Evolutionary conservation across 345 rosid genomes (phyloP).

Genomic region (Boechera stricta): DNA sequence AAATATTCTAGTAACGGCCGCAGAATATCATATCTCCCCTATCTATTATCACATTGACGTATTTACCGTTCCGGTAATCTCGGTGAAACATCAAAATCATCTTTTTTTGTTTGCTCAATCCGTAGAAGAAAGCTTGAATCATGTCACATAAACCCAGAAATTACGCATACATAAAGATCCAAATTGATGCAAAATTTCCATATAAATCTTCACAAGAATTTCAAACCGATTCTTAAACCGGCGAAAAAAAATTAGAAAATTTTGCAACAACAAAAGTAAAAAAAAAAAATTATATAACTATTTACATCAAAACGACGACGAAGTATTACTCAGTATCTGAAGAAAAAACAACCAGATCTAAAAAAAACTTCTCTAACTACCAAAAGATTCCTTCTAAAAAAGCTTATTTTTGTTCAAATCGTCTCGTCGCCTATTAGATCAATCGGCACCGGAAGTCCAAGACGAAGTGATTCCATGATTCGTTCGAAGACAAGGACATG

Average conservation of each 20-base stretch:
- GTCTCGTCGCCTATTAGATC: constrained; percentile 45
- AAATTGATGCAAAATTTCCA: constrained; percentile 29
- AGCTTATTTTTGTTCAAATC: constrained; percentile 7
- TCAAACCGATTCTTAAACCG: constrained; percentile 42
- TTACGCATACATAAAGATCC: not conserved
- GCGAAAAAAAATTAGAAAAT: constrained; percentile 38
- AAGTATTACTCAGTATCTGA: constrained; percentile 39
- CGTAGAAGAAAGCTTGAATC: not conserved
- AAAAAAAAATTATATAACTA: constrained; percentile 16
- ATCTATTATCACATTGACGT: not conserved
- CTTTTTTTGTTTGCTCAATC: not conserved
- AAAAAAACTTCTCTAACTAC: constrained; percentile 25
- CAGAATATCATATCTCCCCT: not conserved
- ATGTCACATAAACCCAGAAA: constrained; percentile 10
- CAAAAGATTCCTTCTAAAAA: constrained; percentile 21
- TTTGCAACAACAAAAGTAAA: constrained; percentile 22
- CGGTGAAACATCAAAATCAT: constrained; percentile 24
- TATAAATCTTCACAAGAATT: constrained; percentile 24
- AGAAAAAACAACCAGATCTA: constrained; percentile 37
- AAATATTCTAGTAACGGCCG: constrained; percentile 18
- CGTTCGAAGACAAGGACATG: constrained; percentile 85
- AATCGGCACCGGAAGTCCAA: constrained; percentile 60
- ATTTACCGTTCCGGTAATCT: constrained; percentile 29
- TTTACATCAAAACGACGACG: constrained; percentile 38
- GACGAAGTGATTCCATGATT: constrained; percentile 79